These are phyloP conservation scores for Fusarium robinianum DNA, from an alignment of 2,329 filamentous ascomycete species.

Conservation along the genomic window DNA sequence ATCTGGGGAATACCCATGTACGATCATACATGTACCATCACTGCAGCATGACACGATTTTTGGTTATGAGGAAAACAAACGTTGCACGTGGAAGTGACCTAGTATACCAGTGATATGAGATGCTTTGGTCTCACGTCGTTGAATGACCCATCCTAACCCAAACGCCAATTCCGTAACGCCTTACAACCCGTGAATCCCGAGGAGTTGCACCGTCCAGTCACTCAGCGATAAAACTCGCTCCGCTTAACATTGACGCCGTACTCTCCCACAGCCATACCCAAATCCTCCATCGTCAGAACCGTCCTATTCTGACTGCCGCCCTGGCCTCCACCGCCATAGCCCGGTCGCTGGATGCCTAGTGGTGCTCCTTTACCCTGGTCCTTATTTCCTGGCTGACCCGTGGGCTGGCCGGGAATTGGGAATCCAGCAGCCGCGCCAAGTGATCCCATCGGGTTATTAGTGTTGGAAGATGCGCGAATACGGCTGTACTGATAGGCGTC, in stretches of 20 bases:
- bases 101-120: slow-evolving; percentile 21
- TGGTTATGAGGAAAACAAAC: slow-evolving; percentile 16
- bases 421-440: slow-evolving; percentile 76
- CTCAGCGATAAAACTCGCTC: slow-evolving; percentile 89
- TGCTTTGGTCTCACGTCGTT: slow-evolving; percentile 28
- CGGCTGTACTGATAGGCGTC: slow-evolving; percentile 98
- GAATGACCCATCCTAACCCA: slow-evolving; percentile 17
- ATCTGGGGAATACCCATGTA: slow-evolving; percentile 35
- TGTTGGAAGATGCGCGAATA: slow-evolving; percentile 86
- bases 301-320: slow-evolving; percentile 89
- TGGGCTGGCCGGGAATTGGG: slow-evolving; percentile 65
- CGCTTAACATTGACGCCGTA: slow-evolving; percentile 98
- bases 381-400: slow-evolving; percentile 59
- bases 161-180: slow-evolving; percentile 34
- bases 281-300: slow-evolving; percentile 96
- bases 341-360: slow-evolving; percentile 75
- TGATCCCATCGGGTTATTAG: slow-evolving; percentile 89
- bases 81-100: slow-evolving; percentile 21
- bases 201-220: slow-evolving; percentile 6
- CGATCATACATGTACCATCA: slow-evolving; percentile 40
- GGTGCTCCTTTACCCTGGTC: slow-evolving; percentile 63
- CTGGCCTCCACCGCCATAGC: slow-evolving; percentile 85
- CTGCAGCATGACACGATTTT: slow-evolving; percentile 22
- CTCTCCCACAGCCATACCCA: slow-evolving; percentile 97
- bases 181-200: slow-evolving; percentile 15